phyloP scores from a whole-genome alignment of 2,329 filamentous ascomycete genomes.

The Basipetospora sp. region DNA sequence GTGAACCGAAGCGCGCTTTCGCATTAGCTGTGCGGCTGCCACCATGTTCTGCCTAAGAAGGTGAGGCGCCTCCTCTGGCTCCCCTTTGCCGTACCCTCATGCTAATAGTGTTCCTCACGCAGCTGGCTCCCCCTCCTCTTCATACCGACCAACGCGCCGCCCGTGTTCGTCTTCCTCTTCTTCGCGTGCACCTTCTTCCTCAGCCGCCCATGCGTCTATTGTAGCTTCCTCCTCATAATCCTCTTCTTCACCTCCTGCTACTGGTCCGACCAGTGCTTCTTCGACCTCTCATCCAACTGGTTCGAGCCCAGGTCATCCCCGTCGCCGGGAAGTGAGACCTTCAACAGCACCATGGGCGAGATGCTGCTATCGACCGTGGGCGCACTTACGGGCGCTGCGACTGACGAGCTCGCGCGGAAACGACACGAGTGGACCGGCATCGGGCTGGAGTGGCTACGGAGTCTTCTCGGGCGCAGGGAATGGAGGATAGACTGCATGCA shows the following conservation, averaged over 20 bases:
- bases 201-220: slow-evolving; percentile 94
- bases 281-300: slow-evolving; percentile 86
- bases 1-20: too few species aligned
- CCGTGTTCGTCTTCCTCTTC: slow-evolving; percentile 74
- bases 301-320: slow-evolving; percentile 57
- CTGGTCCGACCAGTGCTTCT: slow-evolving; percentile 81
- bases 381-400: slow-evolving; percentile 50
- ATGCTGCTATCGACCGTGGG: slow-evolving; percentile 56
- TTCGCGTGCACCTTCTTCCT: slow-evolving; percentile 90
- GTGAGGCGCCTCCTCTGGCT: slow-evolving; percentile 23
- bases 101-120: slow-evolving; percentile 8
- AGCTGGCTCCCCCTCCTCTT: slow-evolving; percentile 81
- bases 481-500: slow-evolving; percentile 88
- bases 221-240: slow-evolving; percentile 85
- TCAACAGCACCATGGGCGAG: slow-evolving; percentile 36
- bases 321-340: slow-evolving; percentile 15
- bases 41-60: slow-evolving; percentile 50
- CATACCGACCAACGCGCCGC: slow-evolving; percentile 73
- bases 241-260: slow-evolving; percentile 85
- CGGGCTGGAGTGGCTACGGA: slow-evolving; percentile 75
- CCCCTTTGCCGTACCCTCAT: not conserved
- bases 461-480: slow-evolving; percentile 65
- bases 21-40: slow-evolving; percentile 3
- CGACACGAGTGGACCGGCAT: slow-evolving; percentile 58
- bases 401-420: slow-evolving; percentile 43